Base-by-base conservation (phyloP, 2,329 filamentous ascomycete species). In the Periconia sp. region DNA sequence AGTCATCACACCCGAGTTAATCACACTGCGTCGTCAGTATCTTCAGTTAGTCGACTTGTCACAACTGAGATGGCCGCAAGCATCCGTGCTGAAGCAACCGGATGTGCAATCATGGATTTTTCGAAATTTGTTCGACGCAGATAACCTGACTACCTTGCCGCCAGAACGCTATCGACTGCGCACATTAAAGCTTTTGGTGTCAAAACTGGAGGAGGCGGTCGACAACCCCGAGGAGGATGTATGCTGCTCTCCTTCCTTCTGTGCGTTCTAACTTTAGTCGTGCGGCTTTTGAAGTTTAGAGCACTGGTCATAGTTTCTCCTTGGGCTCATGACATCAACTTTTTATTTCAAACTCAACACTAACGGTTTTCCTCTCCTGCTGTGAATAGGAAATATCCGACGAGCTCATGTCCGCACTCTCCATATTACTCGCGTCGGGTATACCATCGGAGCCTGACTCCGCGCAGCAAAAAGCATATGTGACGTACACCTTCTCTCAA, bases 211-310 rank as follows among this genome's bases (percentile, higher is more conserved):
- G 72, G 76, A 80, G 30, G 84, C 88, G 33, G 91, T 96, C 45
- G 80, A 84, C 53, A 86, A 96, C 71, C 92, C 91, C 74, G 90
- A 96, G 63, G 81, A 90, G 80, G 85, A 96, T 87, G 92, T 96
- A 88, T 79, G 89, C 79, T 79, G 89, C 79, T 49, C 54, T 62
- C 56, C 69, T 72, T 50, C 69, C 57, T 63, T 57, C 50, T 65
- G 46, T 30, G 17, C 37, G 31, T 41, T 19, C 15, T 20, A 37
- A 13, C 3, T 11, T 35, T 23, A 11, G 14, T 31, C 41, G 27
- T 23, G 20, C n/a, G 7, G 27, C n/a, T 35, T 41, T 33, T 27
- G 20, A 14, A 10, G 17, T 35, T 35, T 18, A 11, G 13, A 37
- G 33, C 46, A 19, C 30, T 6, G 2, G 33, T 37, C 31, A 27